Base-by-base conservation (phyloP, 805 yeast species). In the Zygosaccharomyces lentus region DNA sequence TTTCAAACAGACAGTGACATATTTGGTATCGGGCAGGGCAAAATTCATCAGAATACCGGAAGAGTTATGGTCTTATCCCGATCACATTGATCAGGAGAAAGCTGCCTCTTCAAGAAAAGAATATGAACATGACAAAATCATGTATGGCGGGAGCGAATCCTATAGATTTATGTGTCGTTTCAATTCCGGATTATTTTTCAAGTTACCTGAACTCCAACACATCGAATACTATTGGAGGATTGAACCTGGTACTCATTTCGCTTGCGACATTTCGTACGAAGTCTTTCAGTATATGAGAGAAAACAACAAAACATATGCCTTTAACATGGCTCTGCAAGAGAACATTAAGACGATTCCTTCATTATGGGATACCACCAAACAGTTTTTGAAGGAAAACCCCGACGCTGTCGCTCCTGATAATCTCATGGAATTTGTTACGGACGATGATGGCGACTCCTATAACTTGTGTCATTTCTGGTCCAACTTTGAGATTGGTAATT, bases 141-240 rank as follows among this genome's bases (percentile, higher is more conserved):
- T 87, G 78, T 90, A 93, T 64, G 98, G 97, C 0, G 81, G 80
- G 47, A 66, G 82, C 72, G 82, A 76, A 43, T 79, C 91, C 4
- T 93, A 91, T 61, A 96, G 91, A 64, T 83, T 85, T 58, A 91
- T 91, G 98, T 91, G 98, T 62, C 75, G 96, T 10, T 90, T 82
- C 62, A 87, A 86, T 61, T 80, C 95, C 0, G 96, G 96, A 1
- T 72, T 73, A 48, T 91, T 91, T 61, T 87, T 78, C 68, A 78
- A 82, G 46, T 96, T 90, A 63, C 85, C 84, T 4, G 63, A 86
- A 51, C 81, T 91, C 32, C 64, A 66, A 42, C 74, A 80, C 49
- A 73, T 80, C 46, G 88, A 89, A 49, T 91, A 96, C 91, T 91
- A 89, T 67, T 90, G 97, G 96, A 75, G 98, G 46, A 89, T 93